Base-by-base conservation (phyloP, 441 rosid species). In the Gossypium trilobum region DNA sequence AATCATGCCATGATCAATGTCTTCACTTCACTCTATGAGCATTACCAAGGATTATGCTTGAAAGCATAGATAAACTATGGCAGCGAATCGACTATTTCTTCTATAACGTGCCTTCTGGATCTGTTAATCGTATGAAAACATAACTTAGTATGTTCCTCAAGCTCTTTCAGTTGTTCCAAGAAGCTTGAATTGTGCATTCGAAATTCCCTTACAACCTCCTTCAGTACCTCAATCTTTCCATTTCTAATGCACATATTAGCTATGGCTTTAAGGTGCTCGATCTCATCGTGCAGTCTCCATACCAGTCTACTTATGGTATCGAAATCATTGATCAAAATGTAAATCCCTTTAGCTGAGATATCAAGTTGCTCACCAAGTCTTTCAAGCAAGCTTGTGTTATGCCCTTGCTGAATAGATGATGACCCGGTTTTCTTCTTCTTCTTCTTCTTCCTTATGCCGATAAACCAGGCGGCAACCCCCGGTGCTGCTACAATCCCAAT, bases 41-140 rank as follows among this genome's bases (percentile, higher is more conserved):
- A 67, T 48, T 5, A 50, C 22, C 10, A 27, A 50, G 33, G 3
- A 1, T 25, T 67, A 39, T 14, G 2, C 25, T 16, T 61, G 42
- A 66, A 46, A 29, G 8, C 5, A 50, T 4, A 25, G 0, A 14
- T 42, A 16, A 4, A 11, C 39, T 19, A 50, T 61, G 63, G 57
- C 23, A 57, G 57, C 14, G 71, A 68, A 23, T 29, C 79, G 59
- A 79, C 65, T 27, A 82, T 84, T 78, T 85, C 88, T 36, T 79
- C 82, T 31, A 86, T 69, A 61, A 89, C 83, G 42, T 81, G 81
- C 82, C 87, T 81, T 80, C 91, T 93, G 44, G 88, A 86, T 82
- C 85, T 83, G 73, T 93, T 88, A n/a, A 93, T 87, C 19, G 89
- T 89, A 77, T 87, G 89, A 71, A 87, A 87, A 78, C 91, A 88